phyloP scores from a whole-genome alignment of 169 alveolate genomes.

The Eimeria nieschulzi region DNA sequence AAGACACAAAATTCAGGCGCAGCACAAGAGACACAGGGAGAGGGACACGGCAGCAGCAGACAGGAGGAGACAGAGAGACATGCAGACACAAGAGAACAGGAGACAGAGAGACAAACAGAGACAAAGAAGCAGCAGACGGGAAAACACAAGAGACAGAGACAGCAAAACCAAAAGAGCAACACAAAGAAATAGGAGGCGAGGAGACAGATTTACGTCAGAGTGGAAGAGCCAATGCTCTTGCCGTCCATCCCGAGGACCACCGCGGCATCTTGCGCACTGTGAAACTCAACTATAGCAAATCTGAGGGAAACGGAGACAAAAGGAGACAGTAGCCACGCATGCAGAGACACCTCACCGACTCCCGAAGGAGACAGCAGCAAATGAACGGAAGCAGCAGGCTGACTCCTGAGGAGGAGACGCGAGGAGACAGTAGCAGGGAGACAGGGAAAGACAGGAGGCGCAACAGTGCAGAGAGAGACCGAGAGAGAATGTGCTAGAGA shows the following conservation, averaged over 20 bases:
- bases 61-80: neutral
- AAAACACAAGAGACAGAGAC: neutral
- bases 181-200: neutral
- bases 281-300: slow-evolving; percentile 41
- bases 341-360: neutral
- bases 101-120: neutral
- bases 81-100: no score
- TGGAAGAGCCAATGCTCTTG: slow-evolving; percentile 15
- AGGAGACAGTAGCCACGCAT: neutral
- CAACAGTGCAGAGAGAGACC: neutral
- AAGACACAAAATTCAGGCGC: neutral
- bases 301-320: neutral
- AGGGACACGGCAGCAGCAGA: neutral
- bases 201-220: neutral
- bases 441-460: neutral
- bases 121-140: neutral
- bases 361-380: neutral
- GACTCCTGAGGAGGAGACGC: neutral
- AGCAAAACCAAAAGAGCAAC: neutral
- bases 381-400: neutral
- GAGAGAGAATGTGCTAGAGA: no score
- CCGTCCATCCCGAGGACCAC: slow-evolving; percentile 14
- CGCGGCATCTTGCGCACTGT: slow-evolving; percentile 30
- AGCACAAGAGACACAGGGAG: neutral
- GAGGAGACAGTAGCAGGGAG: neutral